These are phyloP conservation scores for Aspergillus arachidicola DNA, from an alignment of 2,329 filamentous ascomycete species.

Conservation along the genomic window DNA sequence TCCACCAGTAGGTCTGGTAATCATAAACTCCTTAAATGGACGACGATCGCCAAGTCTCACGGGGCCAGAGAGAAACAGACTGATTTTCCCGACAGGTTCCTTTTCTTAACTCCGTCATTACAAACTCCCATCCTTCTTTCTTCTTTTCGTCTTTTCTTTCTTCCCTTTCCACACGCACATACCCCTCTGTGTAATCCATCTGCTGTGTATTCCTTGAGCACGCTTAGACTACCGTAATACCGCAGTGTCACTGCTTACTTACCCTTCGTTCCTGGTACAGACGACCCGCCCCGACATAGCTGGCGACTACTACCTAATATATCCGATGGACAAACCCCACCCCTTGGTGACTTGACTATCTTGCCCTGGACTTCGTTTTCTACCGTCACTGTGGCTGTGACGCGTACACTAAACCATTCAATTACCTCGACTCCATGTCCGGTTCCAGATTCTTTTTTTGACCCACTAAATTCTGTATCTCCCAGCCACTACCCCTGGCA, in stretches of 20 bases:
- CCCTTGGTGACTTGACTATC: constrained; percentile 13
- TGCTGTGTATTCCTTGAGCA: neutral
- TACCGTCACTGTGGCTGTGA: neutral
- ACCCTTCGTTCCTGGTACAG: constrained; percentile 10
- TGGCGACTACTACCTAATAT: constrained; percentile 2
- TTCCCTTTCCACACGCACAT: neutral
- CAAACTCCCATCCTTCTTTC: constrained; percentile 11
- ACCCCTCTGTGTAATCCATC: neutral
- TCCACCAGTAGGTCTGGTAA: neutral
- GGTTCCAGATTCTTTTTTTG: neutral
- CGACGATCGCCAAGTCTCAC: constrained; percentile 20
- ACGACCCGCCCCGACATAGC: constrained; percentile 2
- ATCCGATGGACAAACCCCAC: constrained; percentile 20
- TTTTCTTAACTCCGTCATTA: constrained; percentile 12
- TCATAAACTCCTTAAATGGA: neutral
- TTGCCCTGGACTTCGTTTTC: constrained; percentile 6
- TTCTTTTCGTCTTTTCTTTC: constrained; percentile 3
- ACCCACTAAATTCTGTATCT: neutral
- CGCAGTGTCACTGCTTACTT: constrained; percentile 1
- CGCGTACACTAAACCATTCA: neutral
- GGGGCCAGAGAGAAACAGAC: constrained; percentile 12
- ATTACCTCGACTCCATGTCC: constrained; percentile 1
- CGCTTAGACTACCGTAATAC: neutral
- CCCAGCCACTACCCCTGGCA: constrained; percentile 2
- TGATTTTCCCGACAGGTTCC: constrained; percentile 21